A percentile compares a stretch with the other conserved stretches of the same genome.
These are phyloP conservation scores for Fusarium siculi DNA, from an alignment of 2,329 filamentous ascomycete genomes.

Conservation along the genomic window DNA sequence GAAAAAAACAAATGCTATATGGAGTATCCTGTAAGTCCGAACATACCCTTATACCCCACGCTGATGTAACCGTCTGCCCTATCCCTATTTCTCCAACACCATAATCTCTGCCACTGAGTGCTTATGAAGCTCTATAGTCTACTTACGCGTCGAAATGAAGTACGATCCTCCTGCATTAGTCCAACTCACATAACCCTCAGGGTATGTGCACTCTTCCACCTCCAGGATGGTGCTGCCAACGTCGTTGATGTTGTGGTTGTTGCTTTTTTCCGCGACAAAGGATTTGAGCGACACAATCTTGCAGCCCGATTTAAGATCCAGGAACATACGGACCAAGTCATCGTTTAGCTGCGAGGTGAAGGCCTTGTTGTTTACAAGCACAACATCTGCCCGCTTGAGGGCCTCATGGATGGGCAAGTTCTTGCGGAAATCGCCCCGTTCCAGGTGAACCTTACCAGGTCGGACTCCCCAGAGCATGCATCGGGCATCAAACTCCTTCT, in stretches of 20 bases:
- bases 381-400: constrained; percentile 88
- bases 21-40: constrained; percentile 49
- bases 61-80: constrained; percentile 29
- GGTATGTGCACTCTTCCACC: constrained; percentile 72
- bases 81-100: constrained; percentile 33
- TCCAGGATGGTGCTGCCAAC: constrained; percentile 84
- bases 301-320: constrained; percentile 91
- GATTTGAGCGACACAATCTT: constrained; percentile 92
- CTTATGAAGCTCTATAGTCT: constrained; percentile 49
- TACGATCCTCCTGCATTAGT: constrained; percentile 85
- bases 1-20: constrained; percentile 45
- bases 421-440: constrained; percentile 85
- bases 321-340: constrained; percentile 84
- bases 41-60: constrained; percentile 35
- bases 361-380: constrained; percentile 97
- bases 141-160: constrained; percentile 86
- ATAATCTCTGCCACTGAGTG: constrained; percentile 34
- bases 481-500: constrained; percentile 83
- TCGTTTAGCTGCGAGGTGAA: constrained; percentile 91
- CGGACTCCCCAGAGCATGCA: constrained; percentile 90
- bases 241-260: constrained; percentile 79
- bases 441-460: constrained; percentile 81
- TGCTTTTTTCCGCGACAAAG: constrained; percentile 85
- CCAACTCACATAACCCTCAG: constrained; percentile 88
- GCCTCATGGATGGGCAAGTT: constrained; percentile 76